Evolutionary conservation across 192 early-diverging fungal species (phyloP).

Genomic region (Backusella luteola): DNA sequence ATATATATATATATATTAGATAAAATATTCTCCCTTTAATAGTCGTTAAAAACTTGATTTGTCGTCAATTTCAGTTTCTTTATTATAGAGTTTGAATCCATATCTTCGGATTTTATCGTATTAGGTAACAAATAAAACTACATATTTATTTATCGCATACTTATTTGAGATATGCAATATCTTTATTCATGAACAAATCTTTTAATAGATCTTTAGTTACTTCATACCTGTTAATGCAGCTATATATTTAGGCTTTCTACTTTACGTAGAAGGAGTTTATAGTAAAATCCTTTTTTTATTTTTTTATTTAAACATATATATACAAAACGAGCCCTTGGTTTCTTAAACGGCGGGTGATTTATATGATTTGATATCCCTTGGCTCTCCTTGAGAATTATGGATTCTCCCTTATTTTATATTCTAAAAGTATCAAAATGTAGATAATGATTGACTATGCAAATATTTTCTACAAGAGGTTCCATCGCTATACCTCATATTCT

Average conservation of each 20-base stretch:
- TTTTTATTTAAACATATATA: constrained; percentile 8
- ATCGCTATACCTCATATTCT: background rate
- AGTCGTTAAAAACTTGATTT: background rate
- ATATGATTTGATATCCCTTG: background rate
- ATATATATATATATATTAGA: background rate
- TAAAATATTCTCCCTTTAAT: background rate
- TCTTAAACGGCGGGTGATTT: background rate
- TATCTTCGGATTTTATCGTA: background rate
- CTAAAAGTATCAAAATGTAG: background rate
- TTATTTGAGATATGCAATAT: background rate
- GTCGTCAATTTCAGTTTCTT: background rate
- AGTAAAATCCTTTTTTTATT: background rate
- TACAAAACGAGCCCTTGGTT: background rate
- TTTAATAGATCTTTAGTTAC: background rate
- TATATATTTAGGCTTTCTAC: background rate
- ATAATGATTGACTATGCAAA: background rate
- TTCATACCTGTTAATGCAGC: background rate
- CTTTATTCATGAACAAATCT: background rate
- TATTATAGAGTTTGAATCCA: background rate
- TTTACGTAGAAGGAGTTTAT: background rate
- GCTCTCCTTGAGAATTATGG: background rate
- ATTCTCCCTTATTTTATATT: background rate
- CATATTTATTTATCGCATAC: background rate
- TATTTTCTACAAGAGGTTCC: background rate
- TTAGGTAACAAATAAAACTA: background rate